Percentiles rank a stretch among this genome's conserved stretches.
These are phyloP conservation scores for Tetragonia tetragonoides DNA, from an alignment of 148 eudicot genomes.

Conservation along the genomic window DNA sequence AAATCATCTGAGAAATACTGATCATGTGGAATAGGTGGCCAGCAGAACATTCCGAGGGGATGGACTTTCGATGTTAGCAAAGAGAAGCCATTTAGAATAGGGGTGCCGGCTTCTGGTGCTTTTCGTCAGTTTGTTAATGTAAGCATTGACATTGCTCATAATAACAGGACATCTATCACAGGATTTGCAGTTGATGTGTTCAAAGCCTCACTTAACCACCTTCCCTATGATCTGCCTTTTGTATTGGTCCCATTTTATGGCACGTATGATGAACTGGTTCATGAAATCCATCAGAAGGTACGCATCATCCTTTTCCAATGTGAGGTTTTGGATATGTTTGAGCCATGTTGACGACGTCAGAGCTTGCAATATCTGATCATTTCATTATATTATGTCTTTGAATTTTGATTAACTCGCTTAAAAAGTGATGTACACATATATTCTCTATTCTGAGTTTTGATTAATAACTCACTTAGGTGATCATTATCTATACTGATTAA, in stretches of 20 bases:
- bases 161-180: constrained; percentile 28
- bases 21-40: constrained; percentile 24
- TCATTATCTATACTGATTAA: too few relatives aligned
- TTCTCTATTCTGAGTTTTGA: too few relatives aligned
- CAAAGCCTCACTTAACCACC: constrained; percentile 30
- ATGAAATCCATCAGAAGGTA: constrained; percentile 35
- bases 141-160: constrained; percentile 18
- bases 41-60: constrained; percentile 31
- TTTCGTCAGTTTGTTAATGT: constrained; percentile 46
- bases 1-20: not conserved
- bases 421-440: too few relatives aligned
- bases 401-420: too few relatives aligned
- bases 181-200: constrained; percentile 49
- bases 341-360: too few relatives aligned
- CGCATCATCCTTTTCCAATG: not conserved
- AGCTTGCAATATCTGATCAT: too few relatives aligned
- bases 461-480: too few relatives aligned
- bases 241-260: constrained; percentile 39
- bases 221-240: constrained; percentile 32
- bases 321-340: too few relatives aligned
- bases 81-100: constrained; percentile 34
- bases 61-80: constrained; percentile 15
- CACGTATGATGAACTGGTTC: constrained; percentile 33
- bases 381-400: too few relatives aligned
- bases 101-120: constrained; percentile 43